These are phyloP conservation scores for Naumovozyma baii DNA, from an alignment of 805 yeast species.

Conservation along the genomic window DNA sequence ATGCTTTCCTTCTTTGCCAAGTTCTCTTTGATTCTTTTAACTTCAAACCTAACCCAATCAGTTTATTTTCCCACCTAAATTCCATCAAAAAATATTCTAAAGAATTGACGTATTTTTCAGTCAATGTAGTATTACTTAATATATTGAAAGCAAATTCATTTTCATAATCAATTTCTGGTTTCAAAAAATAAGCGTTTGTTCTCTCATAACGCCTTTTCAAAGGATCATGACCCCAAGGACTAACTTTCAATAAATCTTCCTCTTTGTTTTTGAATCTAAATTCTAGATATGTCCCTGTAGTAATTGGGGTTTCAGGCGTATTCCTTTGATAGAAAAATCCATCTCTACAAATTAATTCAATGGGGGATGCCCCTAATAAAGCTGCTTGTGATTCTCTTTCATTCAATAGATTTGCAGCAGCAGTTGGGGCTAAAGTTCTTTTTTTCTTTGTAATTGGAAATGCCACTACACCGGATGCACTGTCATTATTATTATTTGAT, in stretches of 20 bases:
- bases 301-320: constrained; percentile 22
- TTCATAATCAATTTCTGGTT: constrained; percentile 23
- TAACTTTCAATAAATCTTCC: constrained; percentile 19
- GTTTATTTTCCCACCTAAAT: constrained; percentile 30
- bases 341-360: constrained; percentile 25
- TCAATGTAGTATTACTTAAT: constrained; percentile 22
- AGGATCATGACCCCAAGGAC: background rate
- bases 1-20: constrained; percentile 31
- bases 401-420: background rate
- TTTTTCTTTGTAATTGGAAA: background rate
- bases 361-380: constrained; percentile 20
- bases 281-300: constrained; percentile 25
- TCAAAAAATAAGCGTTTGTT: constrained; percentile 22
- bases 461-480: no score
- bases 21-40: constrained; percentile 30
- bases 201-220: background rate
- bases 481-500: background rate
- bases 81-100: constrained; percentile 30
- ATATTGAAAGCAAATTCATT: constrained; percentile 21
- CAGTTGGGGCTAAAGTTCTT: background rate
- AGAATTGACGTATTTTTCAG: constrained; percentile 29
- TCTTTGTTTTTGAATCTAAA: constrained; percentile 26
- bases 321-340: constrained; percentile 27
- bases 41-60: constrained; percentile 26
- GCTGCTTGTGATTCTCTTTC: constrained; percentile 8